These are phyloP conservation scores for Ambrosia hybrid DNA, from an alignment of 140 eudicot genomes.

Conservation along the genomic window DNA sequence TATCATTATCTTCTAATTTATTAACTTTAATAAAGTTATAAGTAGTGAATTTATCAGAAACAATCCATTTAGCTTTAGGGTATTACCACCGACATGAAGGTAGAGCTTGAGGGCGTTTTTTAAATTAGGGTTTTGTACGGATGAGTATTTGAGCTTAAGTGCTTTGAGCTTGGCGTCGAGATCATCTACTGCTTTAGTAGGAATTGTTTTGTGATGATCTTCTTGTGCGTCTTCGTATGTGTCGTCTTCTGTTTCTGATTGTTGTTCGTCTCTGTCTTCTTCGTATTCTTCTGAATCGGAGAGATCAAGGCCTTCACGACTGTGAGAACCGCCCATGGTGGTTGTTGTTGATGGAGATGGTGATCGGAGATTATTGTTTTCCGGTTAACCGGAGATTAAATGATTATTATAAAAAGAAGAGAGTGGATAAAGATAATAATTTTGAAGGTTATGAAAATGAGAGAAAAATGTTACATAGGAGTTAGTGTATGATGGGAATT, in stretches of 20 bases:
- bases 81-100: slow-evolving; percentile 76
- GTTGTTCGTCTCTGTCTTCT: slow-evolving; percentile 37
- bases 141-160: slow-evolving; percentile 59
- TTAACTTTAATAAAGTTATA: slow-evolving; percentile 45
- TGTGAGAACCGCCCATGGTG: slow-evolving; percentile 78
- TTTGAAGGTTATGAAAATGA: slow-evolving; percentile 14
- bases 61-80: slow-evolving; percentile 80
- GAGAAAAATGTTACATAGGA: no score
- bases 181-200: slow-evolving; percentile 49
- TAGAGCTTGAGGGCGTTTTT: slow-evolving; percentile 71
- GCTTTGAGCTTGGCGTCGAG: slow-evolving; percentile 58
- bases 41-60: slow-evolving; percentile 49
- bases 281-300: slow-evolving; percentile 67
- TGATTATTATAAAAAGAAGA: background rate
- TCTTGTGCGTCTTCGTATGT: slow-evolving; percentile 45
- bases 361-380: slow-evolving; percentile 10
- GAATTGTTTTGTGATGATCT: slow-evolving; percentile 31
- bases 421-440: slow-evolving; percentile 15
- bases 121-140: slow-evolving; percentile 32
- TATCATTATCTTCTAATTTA: slow-evolving; percentile 24
- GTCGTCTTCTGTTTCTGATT: slow-evolving; percentile 25
- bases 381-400: slow-evolving; percentile 26
- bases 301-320: slow-evolving; percentile 89
- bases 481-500: no score
- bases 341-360: background rate